Evolutionary conservation across 1,284 basidiomycete species (phyloP).

Genomic region (Butyriboletus appendiculatus): DNA sequence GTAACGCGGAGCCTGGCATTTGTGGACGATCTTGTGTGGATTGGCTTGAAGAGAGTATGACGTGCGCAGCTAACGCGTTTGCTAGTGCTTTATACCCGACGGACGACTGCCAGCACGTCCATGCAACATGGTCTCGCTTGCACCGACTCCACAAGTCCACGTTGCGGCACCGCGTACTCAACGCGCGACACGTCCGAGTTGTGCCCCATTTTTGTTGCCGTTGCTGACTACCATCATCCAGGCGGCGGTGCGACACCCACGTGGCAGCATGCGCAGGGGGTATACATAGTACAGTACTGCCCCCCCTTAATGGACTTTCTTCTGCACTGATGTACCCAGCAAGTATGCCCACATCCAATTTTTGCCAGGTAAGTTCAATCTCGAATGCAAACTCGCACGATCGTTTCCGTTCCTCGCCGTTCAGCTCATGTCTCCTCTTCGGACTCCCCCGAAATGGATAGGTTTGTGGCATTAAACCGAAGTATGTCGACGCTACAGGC

Average conservation of each 20-base stretch:
- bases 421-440: conserved; percentile 1
- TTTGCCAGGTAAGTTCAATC: conserved; percentile 29
- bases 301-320: neutral
- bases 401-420: conserved; percentile 11
- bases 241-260: conserved; percentile 25
- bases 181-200: conserved; percentile 22
- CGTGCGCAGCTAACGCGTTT: conserved; percentile 1
- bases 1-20: conserved; percentile 24
- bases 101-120: conserved; percentile 13
- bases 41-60: neutral
- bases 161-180: conserved; percentile 23
- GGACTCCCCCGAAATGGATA: conserved; percentile 24
- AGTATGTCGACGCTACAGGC: conserved; percentile 55
- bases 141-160: conserved; percentile 24
- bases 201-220: conserved; percentile 14
- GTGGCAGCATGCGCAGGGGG: conserved; percentile 16
- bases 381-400: conserved; percentile 6
- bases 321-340: conserved; percentile 1
- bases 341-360: conserved; percentile 21
- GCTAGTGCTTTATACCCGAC: conserved; percentile 19
- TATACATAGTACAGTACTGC: conserved; percentile 25
- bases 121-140: conserved; percentile 18
- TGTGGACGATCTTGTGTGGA: neutral
- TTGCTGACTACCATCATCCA: conserved; percentile 1
- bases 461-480: conserved; percentile 60